Evolutionary conservation across 257 asterid genomes (phyloP), one percentile per base, ranked within the genome.

Genomic region (Plantago ovata): DNA sequence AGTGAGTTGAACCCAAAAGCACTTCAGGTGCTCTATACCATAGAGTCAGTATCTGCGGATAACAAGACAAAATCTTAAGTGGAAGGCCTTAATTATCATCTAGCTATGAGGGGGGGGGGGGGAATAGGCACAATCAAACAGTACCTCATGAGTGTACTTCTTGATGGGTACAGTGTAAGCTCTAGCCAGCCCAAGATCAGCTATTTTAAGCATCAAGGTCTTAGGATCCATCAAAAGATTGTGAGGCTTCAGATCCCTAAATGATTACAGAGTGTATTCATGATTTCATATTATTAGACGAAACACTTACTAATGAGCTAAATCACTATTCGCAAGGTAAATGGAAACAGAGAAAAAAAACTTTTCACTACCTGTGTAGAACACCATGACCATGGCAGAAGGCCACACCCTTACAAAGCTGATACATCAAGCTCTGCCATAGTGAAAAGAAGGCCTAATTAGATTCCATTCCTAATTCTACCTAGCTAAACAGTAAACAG

Each of bases 1-100:
- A 93, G 67, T 89, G 97, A 7, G 97, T 86, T 13, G 95, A 86
- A 45, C 99, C 99, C 77, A 93, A 65, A 44, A 89, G 96, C 51
- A 93, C 97, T 78, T 93, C 99, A 47, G 99, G 99, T 69, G 99
- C 99, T 73, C 99, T 84, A 52, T 93, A 89, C 99, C 99, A 93
- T 18, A 93, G 94, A 57, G 99, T 93, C 78, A 93, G 75, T 65
- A 92, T 88, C 98, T 92, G 85, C 60, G 56, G 58, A 38, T 15
- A 61, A 44, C 13, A 38, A 10, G 58, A 44, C 13, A 16, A 64
- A 50, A 19, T 41, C 46, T 9, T 13, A 55, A 8, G 24, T 21
- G 6, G 20, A 3, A 22, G 18, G 13, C 18, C 46, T 28, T 19
- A 22, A 40, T 38, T 21, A 38, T 16, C 10, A 39, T 3, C 7